Evolutionary conservation across 768 basidiomycete genomes (phyloP).

Genomic region (Russula foetens): DNA sequence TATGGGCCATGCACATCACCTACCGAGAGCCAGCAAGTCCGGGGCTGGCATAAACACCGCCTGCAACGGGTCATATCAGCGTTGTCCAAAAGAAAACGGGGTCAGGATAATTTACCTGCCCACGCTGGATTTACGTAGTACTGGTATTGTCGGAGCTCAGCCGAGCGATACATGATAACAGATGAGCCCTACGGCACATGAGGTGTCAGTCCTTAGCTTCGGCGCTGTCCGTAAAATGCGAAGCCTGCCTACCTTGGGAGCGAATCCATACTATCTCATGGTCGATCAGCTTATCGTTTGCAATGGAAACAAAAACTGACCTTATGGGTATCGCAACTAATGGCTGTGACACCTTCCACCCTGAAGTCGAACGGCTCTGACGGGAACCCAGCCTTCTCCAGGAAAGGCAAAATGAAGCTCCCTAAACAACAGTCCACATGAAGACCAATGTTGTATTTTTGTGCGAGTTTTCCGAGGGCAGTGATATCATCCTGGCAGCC

Average conservation of each 20-base stretch:
- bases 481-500: constrained; percentile 84
- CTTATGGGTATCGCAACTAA: constrained; percentile 96
- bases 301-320: constrained; percentile 28
- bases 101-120: constrained; percentile 44
- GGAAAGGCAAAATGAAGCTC: constrained; percentile 89
- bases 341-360: constrained; percentile 84
- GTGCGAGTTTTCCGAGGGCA: constrained; percentile 66
- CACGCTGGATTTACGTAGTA: constrained; percentile 82
- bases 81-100: constrained; percentile 8
- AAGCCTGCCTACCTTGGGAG: constrained; percentile 60
- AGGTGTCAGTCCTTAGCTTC: background rate
- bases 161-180: constrained; percentile 87
- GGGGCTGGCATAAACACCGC: constrained; percentile 87
- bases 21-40: constrained; percentile 87
- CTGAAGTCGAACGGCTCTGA: constrained; percentile 82
- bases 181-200: constrained; percentile 60
- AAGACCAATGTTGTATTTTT: constrained; percentile 67
- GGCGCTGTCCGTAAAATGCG: background rate
- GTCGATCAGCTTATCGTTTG: constrained; percentile 12
- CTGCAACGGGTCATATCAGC: constrained; percentile 30
- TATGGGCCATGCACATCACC: constrained; percentile 18
- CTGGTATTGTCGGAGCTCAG: constrained; percentile 69
- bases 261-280: constrained; percentile 71
- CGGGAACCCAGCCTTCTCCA: constrained; percentile 69
- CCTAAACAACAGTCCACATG: constrained; percentile 96